phyloP scores from a whole-genome alignment of 305 asterid genomes.

The Andrographis paniculata region DNA sequence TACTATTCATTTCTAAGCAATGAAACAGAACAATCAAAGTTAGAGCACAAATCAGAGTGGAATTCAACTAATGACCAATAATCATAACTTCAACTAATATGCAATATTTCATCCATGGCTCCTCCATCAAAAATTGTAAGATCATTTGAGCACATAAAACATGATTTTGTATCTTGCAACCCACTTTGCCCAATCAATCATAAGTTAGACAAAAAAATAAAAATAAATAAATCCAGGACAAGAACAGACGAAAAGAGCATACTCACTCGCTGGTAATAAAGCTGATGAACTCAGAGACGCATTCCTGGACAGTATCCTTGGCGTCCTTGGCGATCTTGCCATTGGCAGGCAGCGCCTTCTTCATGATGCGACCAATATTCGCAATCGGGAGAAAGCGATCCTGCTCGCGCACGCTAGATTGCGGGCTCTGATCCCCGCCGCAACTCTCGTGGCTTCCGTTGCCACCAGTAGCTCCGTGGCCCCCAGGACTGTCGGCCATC shows the following conservation, averaged over 20 bases:
- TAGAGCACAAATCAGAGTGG: too few species aligned
- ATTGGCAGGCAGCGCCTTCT: slow-evolving; percentile 53
- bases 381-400: slow-evolving; percentile 73
- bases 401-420: slow-evolving; percentile 54
- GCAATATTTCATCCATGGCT: too few species aligned
- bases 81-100: too few species aligned
- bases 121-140: too few species aligned
- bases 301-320: slow-evolving; percentile 70
- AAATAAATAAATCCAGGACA: not conserved
- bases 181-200: too few species aligned
- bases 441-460: slow-evolving; percentile 41
- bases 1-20: too few species aligned
- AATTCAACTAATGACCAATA: too few species aligned
- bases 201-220: not conserved
- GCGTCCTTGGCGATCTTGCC: slow-evolving; percentile 47
- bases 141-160: too few species aligned
- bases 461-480: slow-evolving; percentile 28
- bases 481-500: slow-evolving; percentile 53
- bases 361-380: slow-evolving; percentile 62
- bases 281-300: slow-evolving; percentile 66
- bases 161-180: too few species aligned
- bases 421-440: slow-evolving; percentile 55
- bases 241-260: not conserved
- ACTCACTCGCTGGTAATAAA: slow-evolving; percentile 58
- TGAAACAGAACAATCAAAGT: too few species aligned